Evolutionary conservation across 1,284 basidiomycete genomes (phyloP).

Genomic region (Rhodotorula glutinis): DNA sequence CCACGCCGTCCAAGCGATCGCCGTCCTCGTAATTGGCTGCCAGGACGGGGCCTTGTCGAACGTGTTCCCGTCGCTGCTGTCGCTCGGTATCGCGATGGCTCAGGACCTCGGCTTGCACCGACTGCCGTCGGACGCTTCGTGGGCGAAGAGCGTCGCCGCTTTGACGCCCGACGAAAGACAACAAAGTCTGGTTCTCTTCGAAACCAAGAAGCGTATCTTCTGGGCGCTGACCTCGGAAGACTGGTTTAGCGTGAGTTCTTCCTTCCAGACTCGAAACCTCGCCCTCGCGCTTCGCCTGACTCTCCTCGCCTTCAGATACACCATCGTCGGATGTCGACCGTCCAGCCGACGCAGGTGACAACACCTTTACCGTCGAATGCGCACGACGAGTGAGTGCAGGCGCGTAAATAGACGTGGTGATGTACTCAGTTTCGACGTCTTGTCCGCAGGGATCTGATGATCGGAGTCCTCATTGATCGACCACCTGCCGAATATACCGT

Average conservation of each 20-base stretch:
- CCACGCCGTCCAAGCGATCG: slow-evolving; percentile 21
- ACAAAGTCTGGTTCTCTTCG: slow-evolving; percentile 9
- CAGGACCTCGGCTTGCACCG: slow-evolving; percentile 24
- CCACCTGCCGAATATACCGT: slow-evolving; percentile 18
- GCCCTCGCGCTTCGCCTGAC: no score
- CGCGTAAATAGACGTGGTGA: no score
- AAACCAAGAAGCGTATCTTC: slow-evolving; percentile 25
- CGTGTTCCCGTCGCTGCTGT: slow-evolving; percentile 16
- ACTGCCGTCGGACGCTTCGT: slow-evolving; percentile 8
- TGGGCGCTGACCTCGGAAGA: slow-evolving; percentile 21
- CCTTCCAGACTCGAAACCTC: neutral
- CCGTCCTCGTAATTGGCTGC: slow-evolving; percentile 15
- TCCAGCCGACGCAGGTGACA: slow-evolving; percentile 25
- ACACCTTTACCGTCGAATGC: slow-evolving; percentile 24
- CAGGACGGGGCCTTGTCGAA: slow-evolving; percentile 14
- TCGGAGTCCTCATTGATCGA: slow-evolving; percentile 9
- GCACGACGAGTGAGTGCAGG: slow-evolving; percentile 23
- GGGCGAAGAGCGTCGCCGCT: slow-evolving; percentile 1
- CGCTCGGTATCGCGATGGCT: slow-evolving; percentile 15
- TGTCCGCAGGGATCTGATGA: slow-evolving; percentile 15
- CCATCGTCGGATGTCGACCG: slow-evolving; percentile 4
- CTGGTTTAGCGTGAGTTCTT: slow-evolving; percentile 15
- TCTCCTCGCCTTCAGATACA: neutral
- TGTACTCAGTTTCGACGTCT: no score
- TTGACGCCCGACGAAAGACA: neutral